Base-by-base conservation (phyloP, 2,329 filamentous ascomycete genomes). In the Fusarium subglutinans region DNA sequence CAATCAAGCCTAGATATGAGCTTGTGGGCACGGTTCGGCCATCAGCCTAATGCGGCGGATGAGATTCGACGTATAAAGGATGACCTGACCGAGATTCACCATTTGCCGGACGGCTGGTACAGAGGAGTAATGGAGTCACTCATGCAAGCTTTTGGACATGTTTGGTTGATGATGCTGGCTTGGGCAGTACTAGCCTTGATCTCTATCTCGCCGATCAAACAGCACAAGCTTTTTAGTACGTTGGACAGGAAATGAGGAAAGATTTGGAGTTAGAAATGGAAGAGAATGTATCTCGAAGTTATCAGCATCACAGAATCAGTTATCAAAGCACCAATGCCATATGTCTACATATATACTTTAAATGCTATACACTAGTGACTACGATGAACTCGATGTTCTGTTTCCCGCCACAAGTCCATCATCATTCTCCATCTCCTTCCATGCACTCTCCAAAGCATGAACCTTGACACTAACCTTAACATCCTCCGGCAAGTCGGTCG, bases 381-480 rank as follows among this genome's bases (percentile, higher is more conserved):
- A 24, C 30, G 18, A 61, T 26, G 58, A 37, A 15, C 40, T 38
- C 1, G 24, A 33, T 4, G 66, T 69, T 2, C 11, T 22, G 22
- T 69, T 69, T 10, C 66, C 66, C 3, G 40, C 28, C 15, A 69
- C 65, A 6, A 69, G 28, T 5, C 66, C 66, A 10, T 69, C 44
- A 4, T 69, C 24, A 5, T 60, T 54, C 12, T 56, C 24, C 33
- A 64, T 35, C 6, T 56, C 28, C 4, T 56, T 40, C 80, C 80
- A 81, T 1, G 73, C 74, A 66, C 80, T 81, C 14, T 78, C 62
- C 37, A 81, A 28, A 14, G 74, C 77, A 40, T 71, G 61, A 6
- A 81, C 77, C 22, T 63, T 66, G 3, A 79, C 30, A 47, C 73
- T 80, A 5, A 79, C 73, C 3, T 69, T 58, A 8, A 76, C 60